Percentiles rank a stretch among this genome's conserved stretches.
Conservation (phyloP, 129 eudicot species). For the Artemisia tridentata region DNA sequence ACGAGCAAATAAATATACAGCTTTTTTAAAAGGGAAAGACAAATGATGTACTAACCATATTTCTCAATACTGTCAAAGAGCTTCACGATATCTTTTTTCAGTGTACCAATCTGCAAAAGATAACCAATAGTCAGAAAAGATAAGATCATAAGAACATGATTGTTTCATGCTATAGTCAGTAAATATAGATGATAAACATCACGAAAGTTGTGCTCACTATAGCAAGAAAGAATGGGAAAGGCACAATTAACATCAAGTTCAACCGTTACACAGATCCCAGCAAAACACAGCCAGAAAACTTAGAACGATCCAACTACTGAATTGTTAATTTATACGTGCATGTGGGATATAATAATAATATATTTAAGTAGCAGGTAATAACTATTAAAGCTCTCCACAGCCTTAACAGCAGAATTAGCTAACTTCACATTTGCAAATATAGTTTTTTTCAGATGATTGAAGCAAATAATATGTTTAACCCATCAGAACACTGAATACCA, state of each 20-base stretch:
- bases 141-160: slow-evolving; percentile 5
- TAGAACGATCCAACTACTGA: neutral
- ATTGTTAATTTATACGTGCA: neutral
- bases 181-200: slow-evolving; percentile 15
- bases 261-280: too few species aligned
- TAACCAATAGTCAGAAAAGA: slow-evolving; percentile 12
- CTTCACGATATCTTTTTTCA: slow-evolving; percentile 67
- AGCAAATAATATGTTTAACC: neutral
- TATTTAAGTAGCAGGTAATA: neutral
- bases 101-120: slow-evolving; percentile 55
- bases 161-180: slow-evolving; percentile 1
- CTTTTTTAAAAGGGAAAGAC: neutral
- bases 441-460: neutral
- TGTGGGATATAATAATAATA: neutral
- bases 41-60: slow-evolving; percentile 52
- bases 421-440: slow-evolving; percentile 7
- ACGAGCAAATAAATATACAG: neutral
- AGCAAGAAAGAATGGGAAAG: slow-evolving; percentile 6
- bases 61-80: slow-evolving; percentile 86
- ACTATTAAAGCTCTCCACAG: neutral
- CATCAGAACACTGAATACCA: neutral
- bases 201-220: slow-evolving; percentile 5
- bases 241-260: slow-evolving; percentile 16
- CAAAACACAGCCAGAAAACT: too few species aligned
- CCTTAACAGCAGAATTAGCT: slow-evolving; percentile 10